Evolutionary conservation across 768 basidiomycete genomes (phyloP).

Genomic region (Leccinum sublutescens): DNA sequence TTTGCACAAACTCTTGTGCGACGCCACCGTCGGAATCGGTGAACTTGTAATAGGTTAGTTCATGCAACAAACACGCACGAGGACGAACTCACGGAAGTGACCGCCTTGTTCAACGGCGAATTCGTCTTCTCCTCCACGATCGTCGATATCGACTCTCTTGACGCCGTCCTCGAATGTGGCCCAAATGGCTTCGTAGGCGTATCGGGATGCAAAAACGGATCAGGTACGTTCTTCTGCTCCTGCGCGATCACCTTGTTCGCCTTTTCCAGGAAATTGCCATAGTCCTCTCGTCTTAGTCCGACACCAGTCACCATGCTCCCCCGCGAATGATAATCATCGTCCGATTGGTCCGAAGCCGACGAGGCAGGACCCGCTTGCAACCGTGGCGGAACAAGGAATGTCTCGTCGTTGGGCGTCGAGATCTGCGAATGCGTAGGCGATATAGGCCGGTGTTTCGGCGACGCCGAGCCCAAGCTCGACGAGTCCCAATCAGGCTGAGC

Average conservation of each 20-base stretch:
- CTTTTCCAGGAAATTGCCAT: conserved; percentile 77
- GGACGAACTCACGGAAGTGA: conserved; percentile 62
- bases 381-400: conserved; percentile 37
- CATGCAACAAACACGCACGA: background rate
- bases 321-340: conserved; percentile 57
- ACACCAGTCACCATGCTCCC: conserved; percentile 25
- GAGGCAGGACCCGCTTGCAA: conserved; percentile 30
- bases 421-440: conserved; percentile 67
- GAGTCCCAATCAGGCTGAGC: conserved; percentile 76
- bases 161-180: conserved; percentile 72
- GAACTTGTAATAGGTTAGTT: conserved; percentile 50
- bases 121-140: conserved; percentile 90
- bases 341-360: conserved; percentile 52
- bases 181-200: conserved; percentile 77
- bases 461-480: conserved; percentile 48
- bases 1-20: conserved; percentile 84
- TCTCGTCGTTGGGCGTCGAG: conserved; percentile 47
- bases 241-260: conserved; percentile 83
- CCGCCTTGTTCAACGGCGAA: conserved; percentile 92
- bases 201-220: conserved; percentile 74
- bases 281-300: conserved; percentile 42
- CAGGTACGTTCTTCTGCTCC: conserved; percentile 74
- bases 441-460: conserved; percentile 39
- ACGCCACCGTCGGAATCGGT: conserved; percentile 94
- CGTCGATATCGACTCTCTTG: conserved; percentile 88